Evolutionary conservation across 306 rosid genomes (phyloP), one percentile per base, ranked within the genome.

Genomic region (Cotoneaster glaucophyllus): DNA sequence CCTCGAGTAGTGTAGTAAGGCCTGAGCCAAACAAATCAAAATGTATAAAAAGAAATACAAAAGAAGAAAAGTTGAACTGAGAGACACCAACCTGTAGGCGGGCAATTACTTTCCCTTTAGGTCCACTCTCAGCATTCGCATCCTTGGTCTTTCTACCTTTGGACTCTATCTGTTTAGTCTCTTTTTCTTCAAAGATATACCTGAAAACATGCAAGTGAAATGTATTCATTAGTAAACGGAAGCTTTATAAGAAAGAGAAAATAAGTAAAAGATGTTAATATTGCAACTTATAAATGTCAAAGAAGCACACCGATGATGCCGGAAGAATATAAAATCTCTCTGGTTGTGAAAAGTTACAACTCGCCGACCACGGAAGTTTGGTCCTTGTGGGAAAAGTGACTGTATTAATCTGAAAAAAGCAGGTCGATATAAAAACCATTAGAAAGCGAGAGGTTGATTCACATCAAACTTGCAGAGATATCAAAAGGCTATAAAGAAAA

Each of bases 301-400:
- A 57, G 75, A 71, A 56, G 69, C 79, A 74, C 66, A 95, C 97
- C 99, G 82, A 78, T 92, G 97, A 84, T 90, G 99, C 78, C 97
- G 90, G 82, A 95, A 89, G 78, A 95, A 95, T 75, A 95, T 78
- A 81, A 92, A 95, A 81, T 95, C 99, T 70, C 96, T 86, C 84
- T 92, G 99, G 80, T 95, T 95, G 87, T 92, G 99, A 74, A 95
- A 92, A 43, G 99, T 95, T 18, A 84, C 97, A 57, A 95, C 99
- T 80, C 92, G 86, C 15, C 97, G 90, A 43, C 97, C 97, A 78
- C 81, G 92, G 67, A 92, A 90, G 56, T 95, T 86, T 54, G 97
- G 99, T 39, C 80, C 89, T 95, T 95, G 99, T 0, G 96, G 97
- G 80, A 95, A 95, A 78, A 95, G 82, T 67, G 99, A 84, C 64